phyloP scores from a whole-genome alignment of 208 protist species.

The Naegleria gruberi region DNA sequence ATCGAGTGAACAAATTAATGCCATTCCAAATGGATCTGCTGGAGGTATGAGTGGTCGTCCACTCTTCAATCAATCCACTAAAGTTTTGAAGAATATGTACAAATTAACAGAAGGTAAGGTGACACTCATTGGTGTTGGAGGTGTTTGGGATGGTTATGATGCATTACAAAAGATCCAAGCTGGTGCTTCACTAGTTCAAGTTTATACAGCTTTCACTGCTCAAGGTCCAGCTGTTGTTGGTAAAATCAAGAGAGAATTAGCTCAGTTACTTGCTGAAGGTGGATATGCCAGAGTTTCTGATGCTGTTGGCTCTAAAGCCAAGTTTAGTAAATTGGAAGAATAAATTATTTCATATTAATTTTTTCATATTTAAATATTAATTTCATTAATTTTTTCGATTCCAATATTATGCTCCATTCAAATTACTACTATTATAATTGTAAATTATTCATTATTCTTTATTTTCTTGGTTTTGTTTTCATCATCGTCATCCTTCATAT shows the following conservation, averaged over 20 bases:
- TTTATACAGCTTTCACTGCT: slow-evolving; percentile 45
- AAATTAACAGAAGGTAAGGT: slow-evolving; percentile 44
- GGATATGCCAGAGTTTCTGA: slow-evolving; percentile 42
- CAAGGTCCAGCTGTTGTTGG: slow-evolving; percentile 40
- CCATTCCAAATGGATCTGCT: not conserved
- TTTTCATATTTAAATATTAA: too few relatives aligned
- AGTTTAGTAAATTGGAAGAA: not conserved
- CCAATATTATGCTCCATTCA: too few relatives aligned
- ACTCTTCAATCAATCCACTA: slow-evolving; percentile 34
- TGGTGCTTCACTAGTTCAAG: slow-evolving; percentile 51
- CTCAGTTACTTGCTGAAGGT: slow-evolving; percentile 27
- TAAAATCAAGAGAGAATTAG: slow-evolving; percentile 42
- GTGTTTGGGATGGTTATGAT: slow-evolving; percentile 40
- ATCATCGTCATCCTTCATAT: not conserved
- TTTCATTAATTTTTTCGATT: too few relatives aligned
- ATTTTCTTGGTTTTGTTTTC: not conserved
- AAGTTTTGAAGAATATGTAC: slow-evolving; percentile 42
- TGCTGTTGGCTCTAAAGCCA: slow-evolving; percentile 37
- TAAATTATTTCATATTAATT: not conserved
- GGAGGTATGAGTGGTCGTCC: slow-evolving; percentile 47
- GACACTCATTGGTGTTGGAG: slow-evolving; percentile 50
- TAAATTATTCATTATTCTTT: too few relatives aligned
- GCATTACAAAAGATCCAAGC: slow-evolving; percentile 49
- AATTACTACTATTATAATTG: too few relatives aligned
- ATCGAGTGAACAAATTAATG: slow-evolving; percentile 9